These are phyloP conservation scores for Vigna reflexopilosa DNA, from an alignment of 306 rosid genomes.

Conservation along the genomic window DNA sequence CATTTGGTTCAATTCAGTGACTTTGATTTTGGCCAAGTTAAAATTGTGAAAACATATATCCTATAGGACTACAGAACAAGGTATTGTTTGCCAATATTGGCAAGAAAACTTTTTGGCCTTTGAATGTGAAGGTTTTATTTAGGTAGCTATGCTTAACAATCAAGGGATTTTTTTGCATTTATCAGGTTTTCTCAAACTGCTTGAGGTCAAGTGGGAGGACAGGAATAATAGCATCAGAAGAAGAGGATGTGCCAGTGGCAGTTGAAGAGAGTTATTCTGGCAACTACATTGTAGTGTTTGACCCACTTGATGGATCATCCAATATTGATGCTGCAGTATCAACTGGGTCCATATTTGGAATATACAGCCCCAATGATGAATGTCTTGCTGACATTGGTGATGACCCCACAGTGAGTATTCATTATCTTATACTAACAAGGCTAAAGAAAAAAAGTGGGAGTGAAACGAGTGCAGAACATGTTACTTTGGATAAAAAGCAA, in stretches of 20 bases:
- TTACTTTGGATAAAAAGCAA: background rate
- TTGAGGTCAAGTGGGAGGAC: slow-evolving; percentile 98
- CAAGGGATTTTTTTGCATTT: background rate
- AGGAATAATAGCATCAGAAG: slow-evolving; percentile 98
- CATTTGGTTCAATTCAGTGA: slow-evolving; percentile 8
- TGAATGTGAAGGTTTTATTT: slow-evolving; percentile 11
- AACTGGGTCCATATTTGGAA: slow-evolving; percentile 97
- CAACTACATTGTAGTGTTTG: slow-evolving; percentile 93
- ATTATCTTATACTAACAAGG: background rate
- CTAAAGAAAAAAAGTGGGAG: background rate
- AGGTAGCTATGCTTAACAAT: background rate
- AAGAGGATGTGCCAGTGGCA: slow-evolving; percentile 98
- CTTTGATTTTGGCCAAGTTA: slow-evolving; percentile 1
- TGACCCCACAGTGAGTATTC: slow-evolving; percentile 64
- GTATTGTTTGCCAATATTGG: slow-evolving; percentile 8
- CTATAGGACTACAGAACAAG: slow-evolving; percentile 1
- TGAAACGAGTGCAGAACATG: background rate
- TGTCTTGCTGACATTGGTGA: slow-evolving; percentile 78
- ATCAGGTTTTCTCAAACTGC: slow-evolving; percentile 90
- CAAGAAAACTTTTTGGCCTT: background rate
- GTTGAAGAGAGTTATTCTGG: slow-evolving; percentile 99
- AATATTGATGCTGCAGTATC: slow-evolving; percentile 97
- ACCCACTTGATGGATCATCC: slow-evolving; percentile 97
- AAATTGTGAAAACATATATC: slow-evolving; percentile 9
- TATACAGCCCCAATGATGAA: slow-evolving; percentile 96